A percentile compares a stretch with the other conserved stretches of the same genome.
Evolutionary conservation across 1,139 yeast genomes (phyloP).

Genomic region (Scheffersomyces insectosa): DNA sequence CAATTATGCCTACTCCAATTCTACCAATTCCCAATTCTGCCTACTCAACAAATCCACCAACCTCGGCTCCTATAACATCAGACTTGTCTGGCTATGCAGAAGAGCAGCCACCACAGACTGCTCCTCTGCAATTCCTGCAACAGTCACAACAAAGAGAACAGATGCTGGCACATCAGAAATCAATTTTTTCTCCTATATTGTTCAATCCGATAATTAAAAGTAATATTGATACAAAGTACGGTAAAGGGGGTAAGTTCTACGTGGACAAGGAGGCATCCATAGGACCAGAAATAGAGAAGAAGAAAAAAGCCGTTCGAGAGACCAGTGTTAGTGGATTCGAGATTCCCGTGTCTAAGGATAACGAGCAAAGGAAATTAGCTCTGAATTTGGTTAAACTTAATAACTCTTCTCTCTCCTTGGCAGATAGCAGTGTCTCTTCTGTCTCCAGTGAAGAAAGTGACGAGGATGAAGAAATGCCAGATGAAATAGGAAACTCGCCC

Average conservation of each 20-base stretch:
- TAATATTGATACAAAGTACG: slow-evolving; percentile 78
- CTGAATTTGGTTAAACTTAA: background rate
- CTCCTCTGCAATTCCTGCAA: background rate
- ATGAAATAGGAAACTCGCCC: slow-evolving; percentile 21
- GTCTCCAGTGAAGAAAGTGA: slow-evolving; percentile 36
- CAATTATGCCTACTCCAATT: slow-evolving; percentile 60
- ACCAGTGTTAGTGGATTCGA: slow-evolving; percentile 45
- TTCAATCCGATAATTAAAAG: slow-evolving; percentile 78
- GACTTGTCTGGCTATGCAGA: slow-evolving; percentile 5
- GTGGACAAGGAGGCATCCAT: slow-evolving; percentile 41
- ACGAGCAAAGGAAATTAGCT: slow-evolving; percentile 7
- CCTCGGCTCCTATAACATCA: slow-evolving; percentile 8
- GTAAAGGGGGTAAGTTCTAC: slow-evolving; percentile 82
- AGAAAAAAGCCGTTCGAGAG: slow-evolving; percentile 31
- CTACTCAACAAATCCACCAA: slow-evolving; percentile 11
- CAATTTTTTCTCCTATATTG: slow-evolving; percentile 76
- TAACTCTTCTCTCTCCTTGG: slow-evolving; percentile 1
- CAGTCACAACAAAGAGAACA: slow-evolving; percentile 1
- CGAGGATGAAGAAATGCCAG: slow-evolving; percentile 32
- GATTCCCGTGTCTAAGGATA: slow-evolving; percentile 1
- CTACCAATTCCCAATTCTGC: slow-evolving; percentile 21
- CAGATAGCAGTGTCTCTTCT: slow-evolving; percentile 1
- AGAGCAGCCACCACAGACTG: background rate
- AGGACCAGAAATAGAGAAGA: slow-evolving; percentile 22
- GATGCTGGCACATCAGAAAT: slow-evolving; percentile 19